These are phyloP conservation scores for Scheffersomyces quercinus DNA, from an alignment of 1,139 yeast genomes.

Conservation along the genomic window DNA sequence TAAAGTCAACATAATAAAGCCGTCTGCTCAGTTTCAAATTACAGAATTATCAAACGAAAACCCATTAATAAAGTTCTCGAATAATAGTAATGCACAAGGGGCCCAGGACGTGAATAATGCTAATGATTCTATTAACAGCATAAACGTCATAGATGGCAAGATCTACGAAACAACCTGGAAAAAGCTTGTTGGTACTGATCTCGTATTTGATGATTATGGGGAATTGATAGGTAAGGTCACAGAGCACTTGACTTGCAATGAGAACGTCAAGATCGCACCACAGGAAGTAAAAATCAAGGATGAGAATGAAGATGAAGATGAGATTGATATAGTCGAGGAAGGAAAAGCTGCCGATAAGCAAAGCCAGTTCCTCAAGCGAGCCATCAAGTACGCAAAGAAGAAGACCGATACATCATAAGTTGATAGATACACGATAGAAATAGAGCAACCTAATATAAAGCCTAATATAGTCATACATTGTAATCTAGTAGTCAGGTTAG, in stretches of 20 bases:
- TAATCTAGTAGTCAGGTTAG: too few relatives aligned
- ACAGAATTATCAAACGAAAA: conserved; percentile 33
- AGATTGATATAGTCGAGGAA: conserved; percentile 7
- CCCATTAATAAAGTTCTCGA: conserved; percentile 42
- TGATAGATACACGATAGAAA: not conserved
- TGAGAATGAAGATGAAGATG: conserved; percentile 15
- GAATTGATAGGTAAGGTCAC: conserved; percentile 46
- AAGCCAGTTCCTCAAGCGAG: conserved; percentile 31
- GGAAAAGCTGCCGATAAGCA: conserved; percentile 12
- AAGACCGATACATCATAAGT: conserved; percentile 7
- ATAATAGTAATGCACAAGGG: conserved; percentile 19
- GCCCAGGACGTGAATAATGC: conserved; percentile 1
- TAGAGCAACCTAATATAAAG: not conserved
- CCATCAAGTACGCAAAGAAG: conserved; percentile 27
- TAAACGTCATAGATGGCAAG: conserved; percentile 41
- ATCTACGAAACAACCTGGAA: conserved; percentile 80
- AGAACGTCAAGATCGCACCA: conserved; percentile 24
- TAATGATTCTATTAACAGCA: conserved; percentile 23
- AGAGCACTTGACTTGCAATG: conserved; percentile 40
- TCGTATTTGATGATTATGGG: conserved; percentile 61
- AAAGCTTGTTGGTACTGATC: conserved; percentile 78
- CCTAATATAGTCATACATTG: not conserved
- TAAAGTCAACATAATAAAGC: conserved; percentile 28
- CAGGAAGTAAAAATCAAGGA: conserved; percentile 14
- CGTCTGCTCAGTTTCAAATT: conserved; percentile 44